Evolutionary conservation across 202 grass and related monocot species (phyloP), one percentile per base, ranked within the genome.

Genomic region (Digitaria exilis): DNA sequence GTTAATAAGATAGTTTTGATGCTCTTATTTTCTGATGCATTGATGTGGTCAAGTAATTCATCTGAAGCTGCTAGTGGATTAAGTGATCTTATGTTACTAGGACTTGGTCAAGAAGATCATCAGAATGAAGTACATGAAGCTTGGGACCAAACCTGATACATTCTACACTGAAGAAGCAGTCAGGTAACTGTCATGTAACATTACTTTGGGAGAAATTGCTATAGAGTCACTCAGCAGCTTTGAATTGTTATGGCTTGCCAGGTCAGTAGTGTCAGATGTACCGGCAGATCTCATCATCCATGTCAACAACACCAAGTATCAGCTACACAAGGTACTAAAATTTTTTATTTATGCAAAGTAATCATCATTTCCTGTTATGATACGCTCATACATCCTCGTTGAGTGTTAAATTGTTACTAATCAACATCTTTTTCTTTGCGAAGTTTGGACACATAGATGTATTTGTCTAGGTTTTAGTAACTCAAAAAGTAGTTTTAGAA

Each of bases 41-140:
- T 76, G n/a, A 32, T 63, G n/a, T n/a, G n/a, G n/a, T n/a, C n/a
- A n/a, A 72, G 77, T 31, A 44, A 50, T 62, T 75, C 44, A 64
- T 45, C 9, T 42, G 62, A 43, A 82, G 2, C 65, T 37, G 9
- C 35, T n/a, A 56, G 17, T 71, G 32, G 43, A 58, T 69, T 26
- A 41, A 41, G 45, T 30, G 30, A 67, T 82, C 31, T 77, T 84
- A 77, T 85, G 67, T 71, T 77, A 89, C 83, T 89, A 65, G 79
- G 80, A 89, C 22, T 74, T 28, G 34, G 76, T 58, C 28, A 71
- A 88, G 24, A 50, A 74, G 48, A 75, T 32, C 26, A 71, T 51
- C 59, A 77, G 73, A 71, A 98, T 98, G 96, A 98, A 98, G 89
- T 98, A 88, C 64, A 98, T 98, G 96, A 98, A 98, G 85, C 96